These are phyloP conservation scores for Cadophora sp. DNA, from an alignment of 2,329 filamentous ascomycete species.

Conservation along the genomic window DNA sequence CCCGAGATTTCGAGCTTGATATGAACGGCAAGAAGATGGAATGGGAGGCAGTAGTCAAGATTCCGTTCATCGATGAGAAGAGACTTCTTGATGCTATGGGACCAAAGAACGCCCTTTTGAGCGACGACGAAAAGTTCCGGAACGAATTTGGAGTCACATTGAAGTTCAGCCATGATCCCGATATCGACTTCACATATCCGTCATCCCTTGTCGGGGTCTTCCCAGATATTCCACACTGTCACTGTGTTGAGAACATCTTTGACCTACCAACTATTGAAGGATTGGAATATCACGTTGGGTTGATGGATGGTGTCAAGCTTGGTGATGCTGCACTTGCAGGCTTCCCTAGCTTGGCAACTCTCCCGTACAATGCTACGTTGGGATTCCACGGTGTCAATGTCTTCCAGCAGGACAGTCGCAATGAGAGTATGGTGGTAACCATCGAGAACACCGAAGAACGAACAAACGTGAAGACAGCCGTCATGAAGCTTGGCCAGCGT, in stretches of 20 bases:
- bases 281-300: constrained; percentile 80
- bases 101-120: constrained; percentile 80
- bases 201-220: constrained; percentile 91
- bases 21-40: constrained; percentile 99
- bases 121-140: constrained; percentile 77
- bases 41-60: constrained; percentile 99
- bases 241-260: constrained; percentile 94
- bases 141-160: constrained; percentile 92
- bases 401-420: constrained; percentile 94
- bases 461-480: constrained; percentile 74
- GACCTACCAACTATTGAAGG: constrained; percentile 93
- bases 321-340: constrained; percentile 86
- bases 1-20: constrained; percentile 93
- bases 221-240: constrained; percentile 85
- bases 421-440: constrained; percentile 94
- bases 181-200: constrained; percentile 81
- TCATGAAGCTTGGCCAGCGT: constrained; percentile 80
- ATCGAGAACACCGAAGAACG: constrained; percentile 76
- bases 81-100: constrained; percentile 86
- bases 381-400: constrained; percentile 91
- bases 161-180: constrained; percentile 87
- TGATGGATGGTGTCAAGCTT: constrained; percentile 84
- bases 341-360: constrained; percentile 87
- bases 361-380: constrained; percentile 82
- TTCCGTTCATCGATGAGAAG: constrained; percentile 96